Evolutionary conservation across 2,329 filamentous ascomycete genomes (phyloP).

Genomic region (Fusarium subglutinans): DNA sequence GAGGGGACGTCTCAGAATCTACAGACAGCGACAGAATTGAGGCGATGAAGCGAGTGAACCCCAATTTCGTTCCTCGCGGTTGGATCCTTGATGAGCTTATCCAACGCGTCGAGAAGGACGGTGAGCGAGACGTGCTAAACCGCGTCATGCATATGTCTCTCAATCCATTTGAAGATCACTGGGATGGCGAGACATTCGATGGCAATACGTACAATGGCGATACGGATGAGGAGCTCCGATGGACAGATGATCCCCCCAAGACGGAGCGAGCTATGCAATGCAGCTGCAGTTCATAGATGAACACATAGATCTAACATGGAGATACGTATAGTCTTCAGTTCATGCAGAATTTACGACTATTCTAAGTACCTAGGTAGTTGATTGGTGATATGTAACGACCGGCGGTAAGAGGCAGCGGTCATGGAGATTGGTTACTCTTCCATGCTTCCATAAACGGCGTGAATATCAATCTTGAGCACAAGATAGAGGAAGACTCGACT

Average conservation of each 20-base stretch:
- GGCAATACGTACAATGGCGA: constrained; percentile 65
- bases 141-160: constrained; percentile 84
- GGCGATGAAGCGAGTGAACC: constrained; percentile 88
- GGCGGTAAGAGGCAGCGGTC: constrained; percentile 77
- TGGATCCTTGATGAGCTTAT: constrained; percentile 97
- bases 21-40: constrained; percentile 70
- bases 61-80: constrained; percentile 88
- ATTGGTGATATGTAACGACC: constrained; percentile 68
- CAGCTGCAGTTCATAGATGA: constrained; percentile 83
- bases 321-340: background rate
- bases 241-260: constrained; percentile 85
- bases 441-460: constrained; percentile 79
- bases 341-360: constrained; percentile 17
- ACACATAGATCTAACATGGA: background rate
- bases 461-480: constrained; percentile 70
- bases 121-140: constrained; percentile 80
- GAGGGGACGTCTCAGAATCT: constrained; percentile 48
- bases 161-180: constrained; percentile 83
- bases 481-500: constrained; percentile 77
- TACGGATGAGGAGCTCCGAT: constrained; percentile 79
- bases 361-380: background rate
- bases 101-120: constrained; percentile 82
- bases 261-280: constrained; percentile 86
- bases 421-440: constrained; percentile 67
- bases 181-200: constrained; percentile 64